Evolutionary conservation across 2,329 filamentous ascomycete genomes (phyloP), one percentile per base, ranked within the genome.

Genomic region (Colletotrichum aenigma): DNA sequence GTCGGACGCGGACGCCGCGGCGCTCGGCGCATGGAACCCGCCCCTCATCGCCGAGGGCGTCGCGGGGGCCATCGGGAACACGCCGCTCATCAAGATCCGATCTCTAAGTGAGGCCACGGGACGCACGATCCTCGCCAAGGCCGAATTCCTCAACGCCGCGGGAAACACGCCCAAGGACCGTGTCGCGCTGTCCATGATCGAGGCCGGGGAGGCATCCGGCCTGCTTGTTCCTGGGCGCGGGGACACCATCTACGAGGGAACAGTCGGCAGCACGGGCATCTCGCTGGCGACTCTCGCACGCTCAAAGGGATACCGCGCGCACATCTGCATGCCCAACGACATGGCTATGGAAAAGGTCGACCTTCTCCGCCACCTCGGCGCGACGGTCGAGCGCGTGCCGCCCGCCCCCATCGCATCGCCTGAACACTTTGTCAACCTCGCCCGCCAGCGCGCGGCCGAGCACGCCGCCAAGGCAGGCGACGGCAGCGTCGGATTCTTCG

Each of bases 281-380:
- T 98, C 96, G 18, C 89, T 99, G 12, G 97, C 97, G 4, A 95
- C 95, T 1, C 91, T 99, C 66, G 96, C 95, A 66, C 91, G 96
- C 79, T 96, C 97, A 26, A 91, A 93, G 84, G 97, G 97, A 38
- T 98, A 98, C 87, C 91, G 93, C 78, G 96, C 96, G 36, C 95
- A 98, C 85, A 98, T 99, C 79, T 98, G 95, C 88, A 98, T 99
- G 96, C 96, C 97, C 64, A 93, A 95, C 82, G 97, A 99, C 86
- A 94, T 97, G 87, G 92, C 94, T 72, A 87, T 89, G 72, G 97
- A 99, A 84, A 99, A 99, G 85, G 95, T 94, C 7, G 93, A 96
- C 80, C 91, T 99, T 55, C 92, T 99, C 60, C 90, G 94, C 78
- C 96, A 97, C 82, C 92, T 99, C 13, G 97, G 97, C 80, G 97